Evolutionary conservation across 306 rosid genomes (phyloP), one percentile per base, ranked within the genome.

Genomic region (Citrullus colocynthis): DNA sequence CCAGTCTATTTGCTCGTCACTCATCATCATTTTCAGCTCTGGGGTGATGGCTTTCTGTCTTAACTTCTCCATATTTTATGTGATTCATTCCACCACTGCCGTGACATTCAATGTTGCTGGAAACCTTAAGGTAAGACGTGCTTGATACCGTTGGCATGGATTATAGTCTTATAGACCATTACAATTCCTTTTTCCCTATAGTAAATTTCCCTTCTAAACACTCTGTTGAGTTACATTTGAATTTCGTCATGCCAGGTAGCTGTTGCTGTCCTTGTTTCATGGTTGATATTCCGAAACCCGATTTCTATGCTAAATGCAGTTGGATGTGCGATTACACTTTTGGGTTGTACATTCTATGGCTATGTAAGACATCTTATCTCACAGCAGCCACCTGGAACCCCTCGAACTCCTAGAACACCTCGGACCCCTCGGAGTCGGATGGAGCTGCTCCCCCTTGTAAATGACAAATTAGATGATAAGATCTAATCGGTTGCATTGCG

Each of bases 21-120:
- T 95, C 78, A 75, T 83, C 79, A 95, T 95, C 54, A 95, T 95
- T 75, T 88, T 95, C 78, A 84, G 93, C 84, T 95, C 98, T 6
- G 98, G 98, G 65, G 91, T 95, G 65, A 77, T 92, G 89, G 98
- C 98, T 15, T 95, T 95, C 86, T 95, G 97, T 76, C 97, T 95
- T 34, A 95, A 95, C 86, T 95, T 95, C 88, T 95, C 98, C 84
- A 95, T 95, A 62, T 95, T 95, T 72, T 95, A 95, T 28, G 97
- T 95, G 84, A 95, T 95, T 82, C 98, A 95, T 83, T 95, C 97
- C 74, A 95, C 98, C 48, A 95, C 95, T 72, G 98, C 97, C 28
- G 98, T 95, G 8, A 95, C 97, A 21, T 95, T 95, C 87, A 95
- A 95, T 36, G 98, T 95, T 39, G 98, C 98, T 58, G 98, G 98